Evolutionary conservation across 495 filamentous ascomycete species (phyloP).

Genomic region (Saxophila tyrrhenica): DNA sequence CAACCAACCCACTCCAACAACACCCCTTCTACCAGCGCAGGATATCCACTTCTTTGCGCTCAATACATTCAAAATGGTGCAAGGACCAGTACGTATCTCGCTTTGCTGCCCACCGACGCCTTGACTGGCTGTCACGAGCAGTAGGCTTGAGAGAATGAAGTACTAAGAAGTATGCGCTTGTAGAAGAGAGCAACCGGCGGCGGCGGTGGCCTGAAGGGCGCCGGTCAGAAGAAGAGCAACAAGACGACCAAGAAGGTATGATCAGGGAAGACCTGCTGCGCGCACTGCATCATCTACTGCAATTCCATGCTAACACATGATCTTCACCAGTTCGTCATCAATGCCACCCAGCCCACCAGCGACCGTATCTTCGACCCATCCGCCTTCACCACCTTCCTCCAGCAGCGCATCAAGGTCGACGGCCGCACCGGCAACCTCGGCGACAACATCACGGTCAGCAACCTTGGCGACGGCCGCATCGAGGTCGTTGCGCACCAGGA

Average conservation of each 20-base stretch:
- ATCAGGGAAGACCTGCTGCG: slow-evolving; percentile 2
- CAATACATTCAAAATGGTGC: slow-evolving; percentile 39
- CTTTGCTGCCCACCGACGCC: slow-evolving; percentile 65
- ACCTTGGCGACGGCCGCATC: slow-evolving; percentile 88
- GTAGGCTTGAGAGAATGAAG: slow-evolving; percentile 51
- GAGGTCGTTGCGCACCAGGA: slow-evolving; percentile 94
- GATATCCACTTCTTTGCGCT: slow-evolving; percentile 59
- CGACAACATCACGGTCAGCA: slow-evolving; percentile 80
- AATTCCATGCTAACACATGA: neutral
- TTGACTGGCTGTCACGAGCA: slow-evolving; percentile 44
- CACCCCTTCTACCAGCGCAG: slow-evolving; percentile 28
- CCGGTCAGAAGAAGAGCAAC: slow-evolving; percentile 51
- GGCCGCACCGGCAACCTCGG: slow-evolving; percentile 96
- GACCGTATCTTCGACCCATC: slow-evolving; percentile 99
- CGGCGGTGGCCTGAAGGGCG: slow-evolving; percentile 37
- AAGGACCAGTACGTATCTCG: slow-evolving; percentile 68
- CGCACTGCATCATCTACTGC: too few relatives aligned
- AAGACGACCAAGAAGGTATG: slow-evolving; percentile 60
- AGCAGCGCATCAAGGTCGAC: slow-evolving; percentile 99
- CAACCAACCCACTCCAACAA: neutral
- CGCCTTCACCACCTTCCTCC: slow-evolving; percentile 99
- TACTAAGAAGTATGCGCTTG: slow-evolving; percentile 40
- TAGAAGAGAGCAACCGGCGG: slow-evolving; percentile 45
- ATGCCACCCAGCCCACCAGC: slow-evolving; percentile 88
- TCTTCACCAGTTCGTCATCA: slow-evolving; percentile 80